A percentile compares a stretch with the other conserved stretches of the same genome.
These are phyloP conservation scores for Teunomyces panamensis DNA, from an alignment of 805 yeast genomes.

Conservation along the genomic window DNA sequence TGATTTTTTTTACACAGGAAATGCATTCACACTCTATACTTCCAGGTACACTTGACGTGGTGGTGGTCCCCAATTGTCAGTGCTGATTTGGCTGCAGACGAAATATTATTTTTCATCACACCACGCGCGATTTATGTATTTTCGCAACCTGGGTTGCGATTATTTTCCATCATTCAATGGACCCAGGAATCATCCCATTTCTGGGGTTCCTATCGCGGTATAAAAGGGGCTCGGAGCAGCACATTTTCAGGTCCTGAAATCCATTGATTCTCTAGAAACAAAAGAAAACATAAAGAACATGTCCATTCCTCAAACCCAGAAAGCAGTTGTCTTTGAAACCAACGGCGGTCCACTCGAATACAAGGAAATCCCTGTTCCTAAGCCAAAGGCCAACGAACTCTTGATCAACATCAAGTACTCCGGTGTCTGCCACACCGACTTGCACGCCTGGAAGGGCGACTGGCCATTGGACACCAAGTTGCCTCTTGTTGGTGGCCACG, in stretches of 20 bases:
- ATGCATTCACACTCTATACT: no score
- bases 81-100: no score
- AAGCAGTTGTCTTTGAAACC: constrained; percentile 42
- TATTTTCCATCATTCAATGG: constrained; percentile 2
- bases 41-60: no score
- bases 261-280: background rate
- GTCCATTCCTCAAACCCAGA: constrained; percentile 37
- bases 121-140: background rate
- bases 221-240: background rate
- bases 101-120: background rate
- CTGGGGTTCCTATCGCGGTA: background rate
- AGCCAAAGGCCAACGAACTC: constrained; percentile 38
- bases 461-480: constrained; percentile 45
- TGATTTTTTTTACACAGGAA: background rate
- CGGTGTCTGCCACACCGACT: constrained; percentile 47
- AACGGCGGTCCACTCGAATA: constrained; percentile 42
- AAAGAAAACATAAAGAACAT: background rate
- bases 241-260: background rate
- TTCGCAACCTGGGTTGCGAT: background rate
- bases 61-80: no score
- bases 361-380: constrained; percentile 30
- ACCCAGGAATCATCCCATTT: background rate
- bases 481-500: constrained; percentile 48
- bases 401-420: constrained; percentile 45
- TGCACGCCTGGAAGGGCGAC: constrained; percentile 48